phyloP scores from a whole-genome alignment of 306 rosid species.

The Cicer pinnatifidum region DNA sequence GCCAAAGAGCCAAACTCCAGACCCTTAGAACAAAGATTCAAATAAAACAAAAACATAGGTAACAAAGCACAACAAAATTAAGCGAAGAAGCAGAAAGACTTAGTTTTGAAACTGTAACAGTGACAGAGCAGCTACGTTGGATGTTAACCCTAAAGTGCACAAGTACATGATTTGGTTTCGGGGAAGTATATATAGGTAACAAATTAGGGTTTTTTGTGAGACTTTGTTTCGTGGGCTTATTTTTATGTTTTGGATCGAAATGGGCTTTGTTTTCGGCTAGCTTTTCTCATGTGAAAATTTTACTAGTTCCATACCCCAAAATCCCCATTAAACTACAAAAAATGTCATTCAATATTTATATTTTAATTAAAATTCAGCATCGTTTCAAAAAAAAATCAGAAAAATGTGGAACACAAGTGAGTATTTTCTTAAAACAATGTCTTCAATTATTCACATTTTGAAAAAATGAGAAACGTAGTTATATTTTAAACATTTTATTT shows the following conservation, averaged over 20 bases:
- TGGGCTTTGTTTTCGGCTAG: too few species aligned
- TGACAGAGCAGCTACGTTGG: not conserved
- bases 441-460: too few species aligned
- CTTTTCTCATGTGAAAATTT: too few species aligned
- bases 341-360: too few species aligned
- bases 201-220: slow-evolving; percentile 5
- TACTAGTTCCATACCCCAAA: too few species aligned
- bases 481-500: too few species aligned
- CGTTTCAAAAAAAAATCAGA: too few species aligned
- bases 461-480: too few species aligned
- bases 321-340: too few species aligned
- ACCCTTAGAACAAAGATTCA: slow-evolving; percentile 44
- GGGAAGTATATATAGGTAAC: not conserved
- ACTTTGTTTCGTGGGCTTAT: not conserved
- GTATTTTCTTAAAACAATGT: too few species aligned
- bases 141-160: not conserved
- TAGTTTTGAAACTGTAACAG: not conserved
- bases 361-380: too few species aligned
- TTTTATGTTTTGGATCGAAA: not conserved
- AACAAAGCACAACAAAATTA: not conserved
- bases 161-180: not conserved
- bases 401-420: too few species aligned
- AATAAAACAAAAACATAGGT: not conserved
- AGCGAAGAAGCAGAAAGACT: not conserved
- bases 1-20: slow-evolving; percentile 96